These are phyloP conservation scores for Alternaria sp. DNA, from an alignment of 2,329 filamentous ascomycete genomes.

Conservation along the genomic window DNA sequence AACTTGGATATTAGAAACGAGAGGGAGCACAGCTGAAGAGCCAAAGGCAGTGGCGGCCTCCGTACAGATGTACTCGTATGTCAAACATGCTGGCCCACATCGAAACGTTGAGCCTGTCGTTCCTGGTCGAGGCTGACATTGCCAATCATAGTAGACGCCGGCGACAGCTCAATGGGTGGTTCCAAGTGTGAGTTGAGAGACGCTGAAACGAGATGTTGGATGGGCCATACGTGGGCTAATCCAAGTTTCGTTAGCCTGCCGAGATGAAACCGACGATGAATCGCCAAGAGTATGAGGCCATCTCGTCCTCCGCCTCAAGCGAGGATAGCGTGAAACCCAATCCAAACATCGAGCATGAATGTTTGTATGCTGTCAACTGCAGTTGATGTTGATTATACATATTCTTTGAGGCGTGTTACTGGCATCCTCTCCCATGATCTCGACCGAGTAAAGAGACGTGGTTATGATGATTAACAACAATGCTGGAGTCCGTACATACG, in stretches of 20 bases:
- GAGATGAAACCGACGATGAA: constrained; percentile 43
- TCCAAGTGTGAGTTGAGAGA: constrained; percentile 22
- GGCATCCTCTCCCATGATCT: neutral
- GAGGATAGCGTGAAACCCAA: constrained; percentile 37
- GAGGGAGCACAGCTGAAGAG: constrained; percentile 43
- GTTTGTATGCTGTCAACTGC: neutral
- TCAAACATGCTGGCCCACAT: constrained; percentile 22
- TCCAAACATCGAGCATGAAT: constrained; percentile 24
- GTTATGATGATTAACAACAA: neutral
- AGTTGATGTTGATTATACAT: neutral
- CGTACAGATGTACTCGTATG: constrained; percentile 27
- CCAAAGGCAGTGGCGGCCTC: constrained; percentile 25
- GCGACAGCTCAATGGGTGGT: constrained; percentile 17
- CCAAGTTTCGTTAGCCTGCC: constrained; percentile 32
- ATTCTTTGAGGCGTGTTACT: neutral
- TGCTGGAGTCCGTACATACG: neutral
- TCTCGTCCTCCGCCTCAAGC: constrained; percentile 28
- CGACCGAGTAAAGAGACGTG: neutral
- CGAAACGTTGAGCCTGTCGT: constrained; percentile 27
- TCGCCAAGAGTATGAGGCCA: constrained; percentile 46
- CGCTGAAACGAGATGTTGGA: constrained; percentile 29
- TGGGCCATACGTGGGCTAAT: constrained; percentile 28
- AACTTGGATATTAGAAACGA: constrained; percentile 16
- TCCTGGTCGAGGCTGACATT: constrained; percentile 31
- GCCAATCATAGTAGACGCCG: constrained; percentile 15